Percentiles rank a stretch among this genome's conserved stretches.
phyloP scores from a whole-genome alignment of 208 protist genomes.

The Vickermania spadyakhi region DNA sequence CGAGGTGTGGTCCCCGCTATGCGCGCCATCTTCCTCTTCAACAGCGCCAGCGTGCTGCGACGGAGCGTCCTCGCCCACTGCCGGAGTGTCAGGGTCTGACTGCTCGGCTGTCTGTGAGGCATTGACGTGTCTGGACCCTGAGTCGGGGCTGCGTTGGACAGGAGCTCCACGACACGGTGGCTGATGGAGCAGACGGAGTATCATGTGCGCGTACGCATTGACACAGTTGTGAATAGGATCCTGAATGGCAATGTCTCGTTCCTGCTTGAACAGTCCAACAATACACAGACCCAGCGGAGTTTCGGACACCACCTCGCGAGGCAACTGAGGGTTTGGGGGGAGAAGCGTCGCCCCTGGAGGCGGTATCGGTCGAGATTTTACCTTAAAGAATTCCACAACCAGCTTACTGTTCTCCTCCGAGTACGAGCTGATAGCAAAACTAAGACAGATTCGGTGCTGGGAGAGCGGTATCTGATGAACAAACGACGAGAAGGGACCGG shows the following conservation, averaged over 20 bases:
- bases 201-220: conserved; percentile 30
- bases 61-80: background rate
- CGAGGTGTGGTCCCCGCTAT: too few species aligned
- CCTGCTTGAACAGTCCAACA: conserved; percentile 59
- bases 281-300: conserved; percentile 68
- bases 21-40: too few species aligned
- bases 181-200: background rate
- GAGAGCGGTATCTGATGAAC: conserved; percentile 68
- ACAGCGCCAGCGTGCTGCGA: too few species aligned
- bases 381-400: conserved; percentile 70
- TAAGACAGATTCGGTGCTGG: conserved; percentile 51
- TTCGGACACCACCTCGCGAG: conserved; percentile 55
- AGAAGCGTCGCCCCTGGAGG: conserved; percentile 14
- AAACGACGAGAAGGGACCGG: conserved; percentile 73
- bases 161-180: background rate
- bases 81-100: background rate
- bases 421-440: conserved; percentile 54
- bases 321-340: conserved; percentile 10
- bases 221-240: conserved; percentile 40
- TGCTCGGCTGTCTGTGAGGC: too few species aligned
- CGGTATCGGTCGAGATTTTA: conserved; percentile 22
- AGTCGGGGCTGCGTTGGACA: background rate
- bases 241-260: conserved; percentile 47
- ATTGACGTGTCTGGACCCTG: too few species aligned
- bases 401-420: conserved; percentile 55